Conservation (phyloP, 306 rosid genomes). For the Trifolium dubium region DNA sequence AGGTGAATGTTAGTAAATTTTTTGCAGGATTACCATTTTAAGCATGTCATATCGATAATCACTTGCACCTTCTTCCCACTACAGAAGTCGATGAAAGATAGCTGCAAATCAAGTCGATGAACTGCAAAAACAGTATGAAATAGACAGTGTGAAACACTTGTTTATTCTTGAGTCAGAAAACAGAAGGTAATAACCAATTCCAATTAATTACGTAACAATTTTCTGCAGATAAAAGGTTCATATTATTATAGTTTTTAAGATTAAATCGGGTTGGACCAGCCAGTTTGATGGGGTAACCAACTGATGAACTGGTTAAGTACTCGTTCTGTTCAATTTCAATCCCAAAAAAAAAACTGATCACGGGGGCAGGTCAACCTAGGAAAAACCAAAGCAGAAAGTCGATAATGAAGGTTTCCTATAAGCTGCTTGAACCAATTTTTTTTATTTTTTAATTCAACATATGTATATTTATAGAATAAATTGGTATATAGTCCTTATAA, state of each 20-base stretch:
- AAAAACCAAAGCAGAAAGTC: background rate
- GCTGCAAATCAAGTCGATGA: conserved; percentile 69
- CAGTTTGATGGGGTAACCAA: background rate
- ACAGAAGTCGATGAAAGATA: conserved; percentile 63
- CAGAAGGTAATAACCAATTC: conserved; percentile 18
- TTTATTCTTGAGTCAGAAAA: conserved; percentile 19
- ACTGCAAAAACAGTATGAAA: conserved; percentile 54
- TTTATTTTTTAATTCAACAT: background rate
- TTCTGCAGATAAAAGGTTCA: conserved; percentile 23
- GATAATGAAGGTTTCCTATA: background rate
- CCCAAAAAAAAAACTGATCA: background rate
- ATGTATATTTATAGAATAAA: background rate
- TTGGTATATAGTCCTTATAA: background rate
- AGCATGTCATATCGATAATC: conserved; percentile 70
- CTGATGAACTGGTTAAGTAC: background rate
- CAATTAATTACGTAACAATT: conserved; percentile 10
- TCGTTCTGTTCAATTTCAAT: background rate
- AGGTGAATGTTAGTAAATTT: background rate
- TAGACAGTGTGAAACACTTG: conserved; percentile 24
- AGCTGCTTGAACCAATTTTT: background rate
- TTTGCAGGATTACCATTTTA: conserved; percentile 67
- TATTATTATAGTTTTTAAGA: background rate
- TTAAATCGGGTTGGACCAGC: background rate
- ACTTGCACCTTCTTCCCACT: conserved; percentile 61
- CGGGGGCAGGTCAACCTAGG: background rate